Conservation (phyloP, 2,329 filamentous ascomycete species). For the Phialophora expanda region DNA sequence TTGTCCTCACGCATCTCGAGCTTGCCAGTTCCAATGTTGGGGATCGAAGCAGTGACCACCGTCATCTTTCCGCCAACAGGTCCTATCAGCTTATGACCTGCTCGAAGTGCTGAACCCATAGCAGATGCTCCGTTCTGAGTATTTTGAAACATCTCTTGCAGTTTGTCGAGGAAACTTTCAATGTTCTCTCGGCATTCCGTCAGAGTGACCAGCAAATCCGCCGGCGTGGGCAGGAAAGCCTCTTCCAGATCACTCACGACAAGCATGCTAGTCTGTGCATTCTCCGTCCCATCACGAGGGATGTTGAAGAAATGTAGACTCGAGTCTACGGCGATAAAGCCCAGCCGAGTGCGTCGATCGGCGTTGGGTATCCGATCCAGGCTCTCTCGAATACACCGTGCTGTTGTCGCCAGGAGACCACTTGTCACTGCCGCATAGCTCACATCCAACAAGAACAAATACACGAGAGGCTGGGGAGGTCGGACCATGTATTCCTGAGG, state of each 20-base stretch:
- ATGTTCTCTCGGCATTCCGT: slow-evolving; percentile 89
- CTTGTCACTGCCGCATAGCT: slow-evolving; percentile 89
- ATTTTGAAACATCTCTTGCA: slow-evolving; percentile 96
- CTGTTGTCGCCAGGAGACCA: slow-evolving; percentile 87
- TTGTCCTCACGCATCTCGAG: slow-evolving; percentile 95
- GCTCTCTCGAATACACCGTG: slow-evolving; percentile 91
- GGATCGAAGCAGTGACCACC: slow-evolving; percentile 85
- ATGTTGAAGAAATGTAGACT: slow-evolving; percentile 96
- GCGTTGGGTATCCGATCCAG: slow-evolving; percentile 98
- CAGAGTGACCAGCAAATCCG: slow-evolving; percentile 86
- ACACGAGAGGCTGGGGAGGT: slow-evolving; percentile 91
- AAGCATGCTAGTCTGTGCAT: slow-evolving; percentile 83
- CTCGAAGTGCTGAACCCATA: slow-evolving; percentile 90
- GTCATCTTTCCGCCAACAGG: slow-evolving; percentile 94
- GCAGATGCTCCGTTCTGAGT: slow-evolving; percentile 88
- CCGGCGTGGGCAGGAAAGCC: slow-evolving; percentile 92
- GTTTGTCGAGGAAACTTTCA: slow-evolving; percentile 85
- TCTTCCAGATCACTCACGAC: slow-evolving; percentile 95
- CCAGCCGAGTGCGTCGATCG: slow-evolving; percentile 86
- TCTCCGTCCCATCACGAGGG: slow-evolving; percentile 84
- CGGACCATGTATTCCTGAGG: slow-evolving; percentile 99
- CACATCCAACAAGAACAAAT: slow-evolving; percentile 93
- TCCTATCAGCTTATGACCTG: slow-evolving; percentile 94
- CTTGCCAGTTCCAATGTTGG: slow-evolving; percentile 87
- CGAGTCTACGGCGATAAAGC: slow-evolving; percentile 94